phyloP scores from a whole-genome alignment of 441 rosid genomes.

The Gossypium lobatum region DNA sequence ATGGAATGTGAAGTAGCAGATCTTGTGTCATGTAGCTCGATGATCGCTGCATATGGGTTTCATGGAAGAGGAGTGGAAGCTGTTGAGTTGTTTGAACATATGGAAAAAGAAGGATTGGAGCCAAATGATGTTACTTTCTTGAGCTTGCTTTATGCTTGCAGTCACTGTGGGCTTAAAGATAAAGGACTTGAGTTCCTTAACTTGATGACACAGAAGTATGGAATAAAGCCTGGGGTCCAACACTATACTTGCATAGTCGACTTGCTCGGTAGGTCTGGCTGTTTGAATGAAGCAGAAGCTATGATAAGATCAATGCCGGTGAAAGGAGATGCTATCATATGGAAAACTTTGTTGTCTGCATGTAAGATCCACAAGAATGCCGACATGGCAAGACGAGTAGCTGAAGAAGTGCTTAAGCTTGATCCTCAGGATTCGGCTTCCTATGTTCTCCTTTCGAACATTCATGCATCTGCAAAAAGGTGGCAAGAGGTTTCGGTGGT shows the following conservation, averaged over 20 bases:
- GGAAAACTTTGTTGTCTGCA: constrained; percentile 88
- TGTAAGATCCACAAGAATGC: constrained; percentile 65
- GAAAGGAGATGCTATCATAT: constrained; percentile 58
- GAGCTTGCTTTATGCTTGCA: constrained; percentile 80
- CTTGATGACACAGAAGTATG: constrained; percentile 52
- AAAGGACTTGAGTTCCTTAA: constrained; percentile 57
- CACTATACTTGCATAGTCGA: constrained; percentile 83
- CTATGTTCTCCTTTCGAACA: constrained; percentile 67
- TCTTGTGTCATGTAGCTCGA: constrained; percentile 67
- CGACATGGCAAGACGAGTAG: constrained; percentile 58
- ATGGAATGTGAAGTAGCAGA: constrained; percentile 47
- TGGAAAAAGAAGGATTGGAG: constrained; percentile 39
- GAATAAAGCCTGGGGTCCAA: constrained; percentile 49
- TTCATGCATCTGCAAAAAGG: constrained; percentile 61
- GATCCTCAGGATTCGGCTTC: constrained; percentile 78
- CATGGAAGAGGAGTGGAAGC: constrained; percentile 76
- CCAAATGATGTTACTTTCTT: constrained; percentile 72
- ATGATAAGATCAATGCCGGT: constrained; percentile 65
- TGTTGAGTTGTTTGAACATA: constrained; percentile 51
- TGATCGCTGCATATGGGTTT: constrained; percentile 83
- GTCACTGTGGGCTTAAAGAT: constrained; percentile 79
- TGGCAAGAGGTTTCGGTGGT: constrained; percentile 72
- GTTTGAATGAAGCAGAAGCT: constrained; percentile 68
- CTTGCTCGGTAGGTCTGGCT: constrained; percentile 73
- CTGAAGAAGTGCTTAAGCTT: constrained; percentile 57